These are phyloP conservation scores for Sporothrix mexicana DNA, from an alignment of 2,329 filamentous ascomycete species.

Conservation along the genomic window DNA sequence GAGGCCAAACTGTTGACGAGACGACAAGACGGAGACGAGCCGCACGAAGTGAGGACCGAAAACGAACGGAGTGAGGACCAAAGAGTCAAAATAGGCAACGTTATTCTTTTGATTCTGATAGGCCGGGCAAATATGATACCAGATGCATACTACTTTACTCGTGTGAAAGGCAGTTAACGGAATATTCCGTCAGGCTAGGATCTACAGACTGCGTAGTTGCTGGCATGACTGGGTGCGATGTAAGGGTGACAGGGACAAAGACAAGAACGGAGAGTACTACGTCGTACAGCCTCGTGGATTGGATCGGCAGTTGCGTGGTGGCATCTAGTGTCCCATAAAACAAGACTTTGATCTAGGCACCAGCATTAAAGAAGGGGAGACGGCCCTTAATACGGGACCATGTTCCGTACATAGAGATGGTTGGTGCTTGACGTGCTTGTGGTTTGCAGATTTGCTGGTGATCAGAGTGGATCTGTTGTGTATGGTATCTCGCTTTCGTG, in stretches of 20 bases:
- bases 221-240: too few relatives aligned
- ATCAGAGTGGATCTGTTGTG: background rate
- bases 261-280: too few relatives aligned
- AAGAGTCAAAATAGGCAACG: background rate
- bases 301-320: background rate
- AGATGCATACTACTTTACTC: background rate
- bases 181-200: background rate
- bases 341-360: background rate
- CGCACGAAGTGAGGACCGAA: background rate
- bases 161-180: background rate
- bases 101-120: background rate
- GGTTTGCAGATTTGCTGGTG: background rate
- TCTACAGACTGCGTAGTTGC: background rate
- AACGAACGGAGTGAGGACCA: background rate
- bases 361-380: background rate
- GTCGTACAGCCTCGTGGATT: too few relatives aligned
- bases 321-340: background rate
- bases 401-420: background rate
- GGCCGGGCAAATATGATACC: background rate
- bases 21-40: background rate
- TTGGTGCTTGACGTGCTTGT: background rate
- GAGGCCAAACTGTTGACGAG: slow-evolving; percentile 20
- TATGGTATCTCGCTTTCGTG: background rate
- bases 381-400: background rate
- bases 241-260: too few relatives aligned